Percentiles rank a stretch among this genome's conserved stretches.
Evolutionary conservation across 2,329 filamentous ascomycete species (phyloP).

Genomic region (Aspergillus proliferans): DNA sequence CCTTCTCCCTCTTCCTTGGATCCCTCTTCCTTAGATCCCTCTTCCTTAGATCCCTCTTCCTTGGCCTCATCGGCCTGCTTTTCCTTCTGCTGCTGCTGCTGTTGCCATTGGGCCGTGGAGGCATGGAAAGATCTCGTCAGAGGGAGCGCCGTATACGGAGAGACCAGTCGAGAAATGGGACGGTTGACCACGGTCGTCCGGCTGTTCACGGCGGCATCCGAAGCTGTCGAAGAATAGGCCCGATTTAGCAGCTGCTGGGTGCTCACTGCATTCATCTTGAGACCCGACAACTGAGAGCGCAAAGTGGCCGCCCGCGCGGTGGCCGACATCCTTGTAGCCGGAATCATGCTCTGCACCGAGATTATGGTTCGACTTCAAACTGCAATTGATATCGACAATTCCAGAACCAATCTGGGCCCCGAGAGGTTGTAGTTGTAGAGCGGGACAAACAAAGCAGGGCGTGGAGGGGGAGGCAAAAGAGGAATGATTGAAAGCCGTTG

Average conservation of each 20-base stretch:
- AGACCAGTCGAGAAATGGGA: constrained; percentile 25
- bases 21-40: neutral
- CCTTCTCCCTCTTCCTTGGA: constrained; percentile 22
- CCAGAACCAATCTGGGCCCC: constrained; percentile 13
- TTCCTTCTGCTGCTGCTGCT: constrained; percentile 35
- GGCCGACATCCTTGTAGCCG: constrained; percentile 30
- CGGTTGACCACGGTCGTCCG: constrained; percentile 22
- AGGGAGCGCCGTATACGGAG: constrained; percentile 30
- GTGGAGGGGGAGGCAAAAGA: constrained; percentile 14
- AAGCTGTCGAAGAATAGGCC: constrained; percentile 26
- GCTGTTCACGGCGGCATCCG: constrained; percentile 6
- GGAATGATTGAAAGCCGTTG: constrained; percentile 21
- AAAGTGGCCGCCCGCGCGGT: constrained; percentile 33
- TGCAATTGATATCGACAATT: neutral
- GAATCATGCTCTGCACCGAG: constrained; percentile 32
- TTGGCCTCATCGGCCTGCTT: constrained; percentile 34
- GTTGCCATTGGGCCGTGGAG: constrained; percentile 25
- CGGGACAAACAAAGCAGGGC: constrained; percentile 8
- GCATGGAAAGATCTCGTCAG: constrained; percentile 34
- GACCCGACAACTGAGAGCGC: constrained; percentile 30
- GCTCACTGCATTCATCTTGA: constrained; percentile 20
- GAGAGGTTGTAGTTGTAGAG: neutral
- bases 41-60: constrained; percentile 21
- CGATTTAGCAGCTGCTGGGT: constrained; percentile 31
- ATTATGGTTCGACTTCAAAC: neutral